Percentiles rank a stretch among this genome's conserved stretches.
These are phyloP conservation scores for Fusarium xylarioides DNA, from an alignment of 2,329 filamentous ascomycete genomes.

Conservation along the genomic window DNA sequence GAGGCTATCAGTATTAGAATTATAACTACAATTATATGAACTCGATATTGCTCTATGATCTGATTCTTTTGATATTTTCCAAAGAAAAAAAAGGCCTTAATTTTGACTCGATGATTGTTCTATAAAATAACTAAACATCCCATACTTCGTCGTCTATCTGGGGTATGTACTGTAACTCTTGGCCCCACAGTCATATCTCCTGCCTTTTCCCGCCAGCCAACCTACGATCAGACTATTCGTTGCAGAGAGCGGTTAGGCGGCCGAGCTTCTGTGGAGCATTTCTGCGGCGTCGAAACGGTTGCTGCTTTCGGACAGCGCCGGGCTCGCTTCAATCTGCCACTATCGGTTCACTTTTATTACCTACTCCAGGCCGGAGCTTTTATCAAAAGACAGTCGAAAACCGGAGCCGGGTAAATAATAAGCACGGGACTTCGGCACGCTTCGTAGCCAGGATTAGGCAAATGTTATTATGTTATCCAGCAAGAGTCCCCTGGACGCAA, in stretches of 20 bases:
- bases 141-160: neutral
- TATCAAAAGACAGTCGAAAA: neutral
- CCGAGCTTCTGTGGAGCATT: constrained; percentile 17
- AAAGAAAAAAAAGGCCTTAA: neutral
- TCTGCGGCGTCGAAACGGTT: constrained; percentile 34
- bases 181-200: too few species aligned
- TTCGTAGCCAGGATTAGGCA: neutral
- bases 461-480: neutral
- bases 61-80: neutral
- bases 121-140: too few species aligned
- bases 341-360: constrained; percentile 13
- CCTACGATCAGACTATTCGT: neutral
- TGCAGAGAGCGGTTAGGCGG: neutral
- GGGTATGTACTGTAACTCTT: neutral
- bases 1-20: neutral
- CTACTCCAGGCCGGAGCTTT: neutral
- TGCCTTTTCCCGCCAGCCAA: too few species aligned
- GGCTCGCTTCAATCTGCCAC: neutral
- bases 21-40: neutral
- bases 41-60: neutral
- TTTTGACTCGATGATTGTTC: neutral
- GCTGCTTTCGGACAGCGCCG: constrained; percentile 26
- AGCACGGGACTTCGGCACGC: constrained; percentile 29
- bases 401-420: constrained; percentile 11
- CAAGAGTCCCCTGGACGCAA: neutral